Percentiles rank a stretch among this genome's conserved stretches.
These are phyloP conservation scores for Cyberlindnera galapagoensis DNA, from an alignment of 805 yeast species.

Conservation along the genomic window DNA sequence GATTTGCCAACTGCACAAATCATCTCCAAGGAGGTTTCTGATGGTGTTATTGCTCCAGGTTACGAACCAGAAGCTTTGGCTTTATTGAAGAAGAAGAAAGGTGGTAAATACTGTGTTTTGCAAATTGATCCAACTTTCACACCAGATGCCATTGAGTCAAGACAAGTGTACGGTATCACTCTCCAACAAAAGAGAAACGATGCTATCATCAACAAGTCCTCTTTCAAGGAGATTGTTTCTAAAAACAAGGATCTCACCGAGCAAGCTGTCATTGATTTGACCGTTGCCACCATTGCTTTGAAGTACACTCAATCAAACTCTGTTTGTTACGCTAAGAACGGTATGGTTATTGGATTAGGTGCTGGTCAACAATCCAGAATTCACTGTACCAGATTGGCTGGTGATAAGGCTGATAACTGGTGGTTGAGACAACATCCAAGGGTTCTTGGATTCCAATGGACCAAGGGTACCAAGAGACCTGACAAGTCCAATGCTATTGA, in stretches of 20 bases:
- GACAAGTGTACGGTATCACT: slow-evolving; percentile 94
- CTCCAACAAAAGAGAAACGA: slow-evolving; percentile 97
- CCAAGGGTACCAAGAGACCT: slow-evolving; percentile 96
- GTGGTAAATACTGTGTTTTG: slow-evolving; percentile 93
- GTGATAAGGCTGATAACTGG: slow-evolving; percentile 99
- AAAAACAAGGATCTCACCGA: slow-evolving; percentile 80
- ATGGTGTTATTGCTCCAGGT: slow-evolving; percentile 99
- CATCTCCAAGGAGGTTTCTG: slow-evolving; percentile 95
- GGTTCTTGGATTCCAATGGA: slow-evolving; percentile 92
- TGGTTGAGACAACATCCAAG: slow-evolving; percentile 99
- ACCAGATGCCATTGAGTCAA: slow-evolving; percentile 76
- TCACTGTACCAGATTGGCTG: slow-evolving; percentile 98
- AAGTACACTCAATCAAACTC: slow-evolving; percentile 98
- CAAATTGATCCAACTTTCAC: slow-evolving; percentile 93
- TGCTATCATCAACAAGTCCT: slow-evolving; percentile 84
- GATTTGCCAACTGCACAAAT: slow-evolving; percentile 95
- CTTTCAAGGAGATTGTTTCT: slow-evolving; percentile 89
- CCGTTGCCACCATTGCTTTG: slow-evolving; percentile 95
- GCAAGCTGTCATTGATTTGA: slow-evolving; percentile 88
- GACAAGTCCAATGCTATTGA: slow-evolving; percentile 98
- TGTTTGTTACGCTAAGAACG: slow-evolving; percentile 96
- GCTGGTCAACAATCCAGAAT: slow-evolving; percentile 99
- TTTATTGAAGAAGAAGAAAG: slow-evolving; percentile 85
- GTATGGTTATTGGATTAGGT: slow-evolving; percentile 98
- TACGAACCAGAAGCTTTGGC: slow-evolving; percentile 88